Evolutionary conservation across 2,329 filamentous ascomycete genomes (phyloP).

Genomic region (Ceratocystis smalleyi): DNA sequence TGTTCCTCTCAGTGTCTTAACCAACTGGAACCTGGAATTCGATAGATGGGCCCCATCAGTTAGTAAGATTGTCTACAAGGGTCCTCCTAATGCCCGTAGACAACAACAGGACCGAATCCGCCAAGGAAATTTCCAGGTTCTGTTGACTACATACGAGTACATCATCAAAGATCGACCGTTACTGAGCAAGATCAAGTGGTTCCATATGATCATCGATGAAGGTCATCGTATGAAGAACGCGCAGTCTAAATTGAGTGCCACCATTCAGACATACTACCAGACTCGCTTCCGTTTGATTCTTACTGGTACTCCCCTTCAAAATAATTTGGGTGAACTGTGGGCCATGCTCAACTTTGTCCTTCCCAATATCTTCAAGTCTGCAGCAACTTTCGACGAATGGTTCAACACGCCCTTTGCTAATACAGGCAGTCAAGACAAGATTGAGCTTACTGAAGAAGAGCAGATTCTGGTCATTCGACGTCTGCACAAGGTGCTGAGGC

Average conservation of each 20-base stretch:
- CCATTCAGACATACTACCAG: slow-evolving; percentile 86
- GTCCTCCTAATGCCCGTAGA: slow-evolving; percentile 75
- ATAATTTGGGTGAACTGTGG: slow-evolving; percentile 93
- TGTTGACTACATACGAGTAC: slow-evolving; percentile 96
- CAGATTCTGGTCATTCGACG: slow-evolving; percentile 95
- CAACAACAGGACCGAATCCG: slow-evolving; percentile 86
- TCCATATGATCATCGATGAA: slow-evolving; percentile 99
- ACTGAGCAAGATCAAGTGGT: slow-evolving; percentile 97
- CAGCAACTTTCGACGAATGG: slow-evolving; percentile 98
- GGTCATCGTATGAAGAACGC: slow-evolving; percentile 99
- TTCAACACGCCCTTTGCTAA: slow-evolving; percentile 99
- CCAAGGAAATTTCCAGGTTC: slow-evolving; percentile 85
- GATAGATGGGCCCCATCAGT: slow-evolving; percentile 96
- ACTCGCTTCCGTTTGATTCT: slow-evolving; percentile 93
- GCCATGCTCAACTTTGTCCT: slow-evolving; percentile 96
- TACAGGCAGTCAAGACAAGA: slow-evolving; percentile 93
- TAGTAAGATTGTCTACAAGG: slow-evolving; percentile 85
- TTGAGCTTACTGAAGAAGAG: slow-evolving; percentile 99
- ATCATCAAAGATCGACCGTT: slow-evolving; percentile 97
- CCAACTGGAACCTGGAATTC: slow-evolving; percentile 97
- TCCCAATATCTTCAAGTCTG: slow-evolving; percentile 97
- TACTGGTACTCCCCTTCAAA: slow-evolving; percentile 91
- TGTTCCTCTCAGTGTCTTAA: slow-evolving; percentile 88
- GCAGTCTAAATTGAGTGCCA: slow-evolving; percentile 87
- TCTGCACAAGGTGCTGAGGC: slow-evolving; percentile 91